These are phyloP conservation scores for Sporothrix brasiliensis DNA, from an alignment of 2,329 filamentous ascomycete species.

Conservation along the genomic window DNA sequence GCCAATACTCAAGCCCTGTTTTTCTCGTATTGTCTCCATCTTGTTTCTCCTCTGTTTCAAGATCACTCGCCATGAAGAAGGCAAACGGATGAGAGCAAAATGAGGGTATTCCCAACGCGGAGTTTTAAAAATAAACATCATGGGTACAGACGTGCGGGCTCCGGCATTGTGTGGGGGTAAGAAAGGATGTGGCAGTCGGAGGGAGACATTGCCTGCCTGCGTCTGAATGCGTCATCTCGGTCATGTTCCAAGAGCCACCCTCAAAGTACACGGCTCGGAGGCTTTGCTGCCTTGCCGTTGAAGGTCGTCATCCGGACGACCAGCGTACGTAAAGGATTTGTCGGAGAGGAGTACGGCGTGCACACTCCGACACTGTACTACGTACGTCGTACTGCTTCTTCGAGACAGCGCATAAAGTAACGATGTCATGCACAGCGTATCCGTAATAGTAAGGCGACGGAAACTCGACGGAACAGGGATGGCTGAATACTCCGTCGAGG, in stretches of 20 bases:
- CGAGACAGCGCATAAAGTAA: neutral
- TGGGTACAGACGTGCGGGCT: conserved; percentile 2
- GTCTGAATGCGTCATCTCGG: neutral
- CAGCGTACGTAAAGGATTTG: conserved; percentile 3
- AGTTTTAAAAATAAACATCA: conserved; percentile 12
- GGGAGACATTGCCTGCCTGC: neutral
- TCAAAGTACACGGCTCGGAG: neutral
- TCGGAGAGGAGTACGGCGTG: neutral
- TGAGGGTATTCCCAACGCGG: neutral
- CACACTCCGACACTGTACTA: too few relatives aligned
- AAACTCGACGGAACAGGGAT: conserved; percentile 1
- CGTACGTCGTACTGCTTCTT: neutral
- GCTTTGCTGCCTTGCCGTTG: neutral
- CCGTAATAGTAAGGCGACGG: neutral
- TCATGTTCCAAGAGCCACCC: too few relatives aligned
- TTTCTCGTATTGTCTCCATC: conserved; percentile 21
- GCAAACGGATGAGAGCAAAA: neutral
- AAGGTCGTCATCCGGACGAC: neutral
- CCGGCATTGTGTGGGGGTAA: neutral
- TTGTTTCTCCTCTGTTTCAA: conserved; percentile 26
- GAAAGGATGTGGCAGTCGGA: neutral
- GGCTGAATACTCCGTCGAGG: too few relatives aligned
- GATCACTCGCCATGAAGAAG: neutral
- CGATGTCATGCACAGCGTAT: neutral
- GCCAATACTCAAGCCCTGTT: neutral